phyloP scores from a whole-genome alignment of 2,329 filamentous ascomycete genomes.

The Phyllachora maydis region DNA sequence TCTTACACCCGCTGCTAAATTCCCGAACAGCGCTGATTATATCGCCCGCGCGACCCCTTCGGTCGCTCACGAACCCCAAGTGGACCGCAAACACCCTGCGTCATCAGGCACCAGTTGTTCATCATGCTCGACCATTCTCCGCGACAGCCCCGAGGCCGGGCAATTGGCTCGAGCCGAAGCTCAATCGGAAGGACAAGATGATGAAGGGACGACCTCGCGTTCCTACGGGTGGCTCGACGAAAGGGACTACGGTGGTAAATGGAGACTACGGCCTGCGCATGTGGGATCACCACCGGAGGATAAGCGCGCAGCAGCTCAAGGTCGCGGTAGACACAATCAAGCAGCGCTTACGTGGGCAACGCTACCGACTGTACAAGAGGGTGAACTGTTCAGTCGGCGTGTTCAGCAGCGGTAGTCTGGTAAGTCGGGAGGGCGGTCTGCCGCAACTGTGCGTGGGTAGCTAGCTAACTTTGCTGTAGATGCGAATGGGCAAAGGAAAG shows the following conservation, averaged over 20 bases:
- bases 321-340: slow-evolving; percentile 90
- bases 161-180: slow-evolving; percentile 68
- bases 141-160: slow-evolving; percentile 37
- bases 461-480: slow-evolving; percentile 19
- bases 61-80: slow-evolving; percentile 12
- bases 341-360: slow-evolving; percentile 68
- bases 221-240: slow-evolving; percentile 71
- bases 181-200: slow-evolving; percentile 63
- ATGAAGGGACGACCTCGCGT: slow-evolving; percentile 82
- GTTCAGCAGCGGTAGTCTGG: slow-evolving; percentile 86
- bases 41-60: slow-evolving; percentile 16
- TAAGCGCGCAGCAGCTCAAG: slow-evolving; percentile 71
- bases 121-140: slow-evolving; percentile 47
- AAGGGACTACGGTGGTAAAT: slow-evolving; percentile 91
- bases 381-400: slow-evolving; percentile 88
- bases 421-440: slow-evolving; percentile 15
- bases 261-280: slow-evolving; percentile 91
- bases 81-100: slow-evolving; percentile 11
- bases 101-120: no score
- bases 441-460: neutral
- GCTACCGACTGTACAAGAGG: slow-evolving; percentile 81
- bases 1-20: slow-evolving; percentile 21
- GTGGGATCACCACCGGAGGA: slow-evolving; percentile 78
- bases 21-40: slow-evolving; percentile 29
- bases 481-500: slow-evolving; percentile 98